Conservation (phyloP, 1,284 basidiomycete species). For the Rhodotorula glutinis region DNA sequence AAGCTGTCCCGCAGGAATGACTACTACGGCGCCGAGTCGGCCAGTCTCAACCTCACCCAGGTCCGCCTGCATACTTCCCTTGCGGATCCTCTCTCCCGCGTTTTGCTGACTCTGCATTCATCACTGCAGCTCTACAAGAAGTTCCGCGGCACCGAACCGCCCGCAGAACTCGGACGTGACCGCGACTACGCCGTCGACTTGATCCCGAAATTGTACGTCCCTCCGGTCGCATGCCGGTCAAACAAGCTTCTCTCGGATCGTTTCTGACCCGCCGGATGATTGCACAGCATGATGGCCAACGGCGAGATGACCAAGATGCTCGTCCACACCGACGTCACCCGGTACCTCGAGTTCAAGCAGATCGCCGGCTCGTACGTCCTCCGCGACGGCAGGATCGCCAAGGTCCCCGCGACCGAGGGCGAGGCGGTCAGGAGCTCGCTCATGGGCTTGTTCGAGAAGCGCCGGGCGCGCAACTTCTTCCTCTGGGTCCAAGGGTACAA, state of each 20-base stretch:
- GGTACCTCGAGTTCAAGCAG: conserved; percentile 99
- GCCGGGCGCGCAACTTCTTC: conserved; percentile 98
- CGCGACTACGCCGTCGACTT: conserved; percentile 94
- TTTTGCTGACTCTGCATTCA: background rate
- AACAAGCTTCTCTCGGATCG: background rate
- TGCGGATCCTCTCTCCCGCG: background rate
- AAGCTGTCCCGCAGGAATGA: conserved; percentile 63
- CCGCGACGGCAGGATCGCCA: conserved; percentile 93
- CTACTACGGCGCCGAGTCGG: conserved; percentile 98
- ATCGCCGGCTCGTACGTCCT: conserved; percentile 98
- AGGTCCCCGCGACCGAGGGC: conserved; percentile 96
- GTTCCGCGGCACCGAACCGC: conserved; percentile 63
- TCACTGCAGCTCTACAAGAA: conserved; percentile 81
- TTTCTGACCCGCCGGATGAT: conserved; percentile 58
- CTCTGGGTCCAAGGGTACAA: conserved; percentile 93
- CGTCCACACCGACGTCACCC: conserved; percentile 97
- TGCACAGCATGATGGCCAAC: conserved; percentile 77
- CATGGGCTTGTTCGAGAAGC: conserved; percentile 99
- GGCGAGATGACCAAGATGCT: conserved; percentile 98
- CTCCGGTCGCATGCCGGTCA: no score
- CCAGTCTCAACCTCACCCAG: conserved; percentile 95
- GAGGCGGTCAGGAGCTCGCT: conserved; percentile 91
- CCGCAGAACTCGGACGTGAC: conserved; percentile 76
- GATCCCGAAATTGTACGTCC: conserved; percentile 54
- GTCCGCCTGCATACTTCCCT: conserved; percentile 52